Evolutionary conservation across 768 basidiomycete species (phyloP).

Genomic region (Coprinellus micaceus): DNA sequence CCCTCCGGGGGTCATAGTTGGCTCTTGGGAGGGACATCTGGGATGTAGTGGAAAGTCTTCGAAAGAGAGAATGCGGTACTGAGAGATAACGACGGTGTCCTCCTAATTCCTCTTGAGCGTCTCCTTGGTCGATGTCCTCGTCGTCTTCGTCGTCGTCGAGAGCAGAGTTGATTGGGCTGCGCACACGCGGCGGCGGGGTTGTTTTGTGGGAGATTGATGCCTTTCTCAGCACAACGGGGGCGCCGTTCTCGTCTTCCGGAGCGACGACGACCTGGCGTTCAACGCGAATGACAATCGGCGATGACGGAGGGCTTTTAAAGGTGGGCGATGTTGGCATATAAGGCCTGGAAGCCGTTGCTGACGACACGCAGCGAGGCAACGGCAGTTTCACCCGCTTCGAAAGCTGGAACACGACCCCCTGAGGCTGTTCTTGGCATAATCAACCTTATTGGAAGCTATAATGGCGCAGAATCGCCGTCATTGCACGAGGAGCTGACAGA

Average conservation of each 20-base stretch:
- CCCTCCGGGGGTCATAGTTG: constrained; percentile 81
- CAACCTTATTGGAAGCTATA: no score
- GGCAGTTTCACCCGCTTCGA: no score
- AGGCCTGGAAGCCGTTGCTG: no score
- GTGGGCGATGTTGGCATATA: neutral
- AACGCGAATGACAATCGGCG: neutral
- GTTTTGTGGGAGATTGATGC: constrained; percentile 5
- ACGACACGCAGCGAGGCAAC: no score
- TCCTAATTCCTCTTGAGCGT: no score
- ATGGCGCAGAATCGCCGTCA: no score
- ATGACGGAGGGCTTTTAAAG: neutral
- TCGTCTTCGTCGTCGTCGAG: constrained; percentile 6
- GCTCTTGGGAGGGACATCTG: constrained; percentile 64
- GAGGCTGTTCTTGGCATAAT: no score
- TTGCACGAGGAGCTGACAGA: no score
- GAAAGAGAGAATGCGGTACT: constrained; percentile 1
- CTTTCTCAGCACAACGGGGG: constrained; percentile 1
- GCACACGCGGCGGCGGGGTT: neutral
- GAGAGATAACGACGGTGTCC: neutral
- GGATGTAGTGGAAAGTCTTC: neutral
- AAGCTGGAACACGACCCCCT: no score
- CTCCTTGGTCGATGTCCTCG: neutral
- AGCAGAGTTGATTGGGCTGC: neutral
- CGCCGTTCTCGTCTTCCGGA: constrained; percentile 3
- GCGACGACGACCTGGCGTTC: neutral